Evolutionary conservation across 2,329 filamentous ascomycete species (phyloP).

Genomic region (Didymella glomerata): DNA sequence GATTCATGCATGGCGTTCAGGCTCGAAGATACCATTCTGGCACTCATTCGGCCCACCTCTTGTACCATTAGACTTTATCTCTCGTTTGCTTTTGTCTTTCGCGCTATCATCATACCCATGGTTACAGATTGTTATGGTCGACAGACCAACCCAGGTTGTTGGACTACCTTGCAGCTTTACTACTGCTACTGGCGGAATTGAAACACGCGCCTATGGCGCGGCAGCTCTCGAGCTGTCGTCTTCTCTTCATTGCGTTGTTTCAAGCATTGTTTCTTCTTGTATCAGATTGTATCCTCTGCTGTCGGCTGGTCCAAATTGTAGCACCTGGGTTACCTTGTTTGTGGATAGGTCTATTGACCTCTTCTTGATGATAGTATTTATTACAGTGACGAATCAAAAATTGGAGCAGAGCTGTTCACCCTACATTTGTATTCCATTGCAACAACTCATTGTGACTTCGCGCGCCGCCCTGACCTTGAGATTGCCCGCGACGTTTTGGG

Average conservation of each 20-base stretch:
- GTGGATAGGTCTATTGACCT: constrained; percentile 19
- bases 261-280: constrained; percentile 24
- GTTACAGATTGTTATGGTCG: constrained; percentile 24
- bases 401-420: constrained; percentile 22
- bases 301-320: constrained; percentile 41
- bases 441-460: background rate
- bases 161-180: constrained; percentile 15
- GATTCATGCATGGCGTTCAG: constrained; percentile 36
- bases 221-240: constrained; percentile 29
- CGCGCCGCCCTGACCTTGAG: background rate
- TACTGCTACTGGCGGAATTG: constrained; percentile 21
- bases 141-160: constrained; percentile 19
- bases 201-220: constrained; percentile 40
- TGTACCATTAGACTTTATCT: constrained; percentile 41
- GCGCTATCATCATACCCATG: constrained; percentile 24
- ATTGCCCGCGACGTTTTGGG: background rate
- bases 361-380: constrained; percentile 27
- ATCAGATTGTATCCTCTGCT: constrained; percentile 27
- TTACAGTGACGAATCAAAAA: constrained; percentile 31
- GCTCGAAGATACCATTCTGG: constrained; percentile 44
- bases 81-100: constrained; percentile 20
- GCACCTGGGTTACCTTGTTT: constrained; percentile 25
- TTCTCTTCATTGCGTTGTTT: constrained; percentile 22
- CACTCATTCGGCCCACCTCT: constrained; percentile 41
- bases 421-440: constrained; percentile 5